Conservation (phyloP, 2,329 filamentous ascomycete species). For the Alternaria rosae region DNA sequence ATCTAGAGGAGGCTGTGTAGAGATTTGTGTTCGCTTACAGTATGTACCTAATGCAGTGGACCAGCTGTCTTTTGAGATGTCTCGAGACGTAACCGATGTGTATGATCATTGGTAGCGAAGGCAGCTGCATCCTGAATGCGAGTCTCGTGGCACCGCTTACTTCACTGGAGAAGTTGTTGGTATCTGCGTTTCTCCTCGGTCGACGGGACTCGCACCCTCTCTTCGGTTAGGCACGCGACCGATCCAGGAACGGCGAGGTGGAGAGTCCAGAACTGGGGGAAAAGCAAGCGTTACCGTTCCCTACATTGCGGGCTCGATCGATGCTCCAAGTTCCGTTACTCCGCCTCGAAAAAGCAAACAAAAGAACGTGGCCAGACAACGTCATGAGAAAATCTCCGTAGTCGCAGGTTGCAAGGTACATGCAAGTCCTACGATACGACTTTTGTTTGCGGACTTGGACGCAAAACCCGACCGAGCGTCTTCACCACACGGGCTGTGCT, state of each 20-base stretch:
- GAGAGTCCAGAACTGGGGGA: slow-evolving; percentile 1
- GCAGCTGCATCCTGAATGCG: neutral
- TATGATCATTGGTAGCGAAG: neutral
- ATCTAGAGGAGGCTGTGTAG: neutral
- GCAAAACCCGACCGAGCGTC: slow-evolving; percentile 1
- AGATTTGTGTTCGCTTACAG: neutral
- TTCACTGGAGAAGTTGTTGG: neutral
- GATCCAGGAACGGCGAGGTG: neutral
- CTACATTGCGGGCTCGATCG: neutral
- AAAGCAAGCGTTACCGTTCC: slow-evolving; percentile 10
- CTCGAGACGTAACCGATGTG: neutral
- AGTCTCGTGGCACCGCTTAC: neutral
- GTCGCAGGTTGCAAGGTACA: neutral
- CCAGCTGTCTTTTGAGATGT: neutral
- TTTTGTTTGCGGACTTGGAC: neutral
- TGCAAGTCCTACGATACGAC: neutral
- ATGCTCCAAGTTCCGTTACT: neutral
- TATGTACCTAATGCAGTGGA: neutral
- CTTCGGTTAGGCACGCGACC: neutral
- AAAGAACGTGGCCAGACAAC: neutral
- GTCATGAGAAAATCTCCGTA: neutral
- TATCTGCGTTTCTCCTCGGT: slow-evolving; percentile 2
- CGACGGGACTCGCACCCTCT: neutral
- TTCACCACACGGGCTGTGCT: slow-evolving; percentile 5
- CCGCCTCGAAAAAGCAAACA: slow-evolving; percentile 1